Base-by-base conservation (phyloP, 2,329 filamentous ascomycete genomes). In the Diaporthe humulicola region DNA sequence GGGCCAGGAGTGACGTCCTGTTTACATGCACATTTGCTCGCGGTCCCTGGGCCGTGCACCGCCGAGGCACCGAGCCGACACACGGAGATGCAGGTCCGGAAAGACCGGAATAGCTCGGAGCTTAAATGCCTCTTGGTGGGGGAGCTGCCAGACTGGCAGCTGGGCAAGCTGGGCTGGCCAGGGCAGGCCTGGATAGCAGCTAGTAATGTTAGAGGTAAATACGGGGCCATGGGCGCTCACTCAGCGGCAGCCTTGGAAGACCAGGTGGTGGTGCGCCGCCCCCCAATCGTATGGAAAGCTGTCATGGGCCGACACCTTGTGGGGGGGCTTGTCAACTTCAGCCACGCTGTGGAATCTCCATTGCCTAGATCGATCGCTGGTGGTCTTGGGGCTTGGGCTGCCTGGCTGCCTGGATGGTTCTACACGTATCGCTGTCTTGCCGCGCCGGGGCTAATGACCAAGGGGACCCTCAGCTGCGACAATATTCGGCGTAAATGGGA, bases 401-500 rank as follows among this genome's bases (percentile, higher is more conserved):
- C n/a, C n/a, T n/a, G n/a, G n/a, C n/a, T n/a, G n/a, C n/a, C n/a
- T n/a, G n/a, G n/a, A n/a, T n/a, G n/a, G n/a, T n/a, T n/a, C n/a
- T n/a, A n/a, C n/a, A n/a, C n/a, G n/a, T n/a, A n/a, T n/a, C n/a
- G n/a, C n/a, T n/a, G n/a, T 15, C 25, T 15, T 57, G 54, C 15
- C 6, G 2, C 9, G 28, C 40, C 19, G 22, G 22, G 61, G 28
- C n/a, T 9, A 28, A 60, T 67, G 61, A 67, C 61, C 22, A 54
- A 28, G 14, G 4, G 33, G 64, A 54, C 48, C 64, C 48, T 69
- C 48, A 54, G 14, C 61, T 69, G 64, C 64, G n/a, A 54, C n/a
- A 69, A 69, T 69, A 10, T 10, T 69, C 64, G 64, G 33, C 48
- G 48, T 14, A 69, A 69, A 69, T 69, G 64, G 64, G 64, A 69